Evolutionary conservation across 768 basidiomycete genomes (phyloP).

Genomic region (Mycena polygramma): DNA sequence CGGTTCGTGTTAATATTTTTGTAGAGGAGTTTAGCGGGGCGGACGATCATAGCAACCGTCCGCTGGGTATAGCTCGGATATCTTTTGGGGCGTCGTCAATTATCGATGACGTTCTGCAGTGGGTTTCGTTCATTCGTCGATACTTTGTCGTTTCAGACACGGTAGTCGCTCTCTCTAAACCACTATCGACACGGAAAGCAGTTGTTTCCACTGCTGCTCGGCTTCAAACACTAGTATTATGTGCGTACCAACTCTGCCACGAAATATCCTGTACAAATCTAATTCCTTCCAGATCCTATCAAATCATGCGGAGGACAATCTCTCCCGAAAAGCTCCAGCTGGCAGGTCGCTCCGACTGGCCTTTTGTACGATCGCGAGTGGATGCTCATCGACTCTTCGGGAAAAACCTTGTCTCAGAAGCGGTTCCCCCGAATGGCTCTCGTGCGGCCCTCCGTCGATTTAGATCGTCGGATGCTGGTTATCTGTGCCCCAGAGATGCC

Average conservation of each 20-base stretch:
- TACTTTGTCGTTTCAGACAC: slow-evolving; percentile 39
- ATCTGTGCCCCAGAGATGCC: slow-evolving; percentile 30
- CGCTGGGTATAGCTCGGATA: slow-evolving; percentile 37
- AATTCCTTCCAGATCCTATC: slow-evolving; percentile 33
- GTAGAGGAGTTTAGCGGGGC: slow-evolving; percentile 34
- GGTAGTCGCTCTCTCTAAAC: slow-evolving; percentile 23
- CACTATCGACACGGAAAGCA: background rate
- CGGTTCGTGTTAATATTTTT: background rate
- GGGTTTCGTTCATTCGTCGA: slow-evolving; percentile 36
- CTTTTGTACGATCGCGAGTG: slow-evolving; percentile 39
- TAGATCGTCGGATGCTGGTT: slow-evolving; percentile 19
- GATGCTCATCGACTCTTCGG: slow-evolving; percentile 36
- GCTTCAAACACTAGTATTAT: slow-evolving; percentile 32
- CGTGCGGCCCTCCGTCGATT: slow-evolving; percentile 31
- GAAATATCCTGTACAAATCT: background rate
- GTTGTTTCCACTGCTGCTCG: slow-evolving; percentile 5
- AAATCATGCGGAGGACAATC: slow-evolving; percentile 39
- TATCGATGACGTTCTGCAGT: slow-evolving; percentile 36
- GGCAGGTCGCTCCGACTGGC: slow-evolving; percentile 31
- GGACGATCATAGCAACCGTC: slow-evolving; percentile 2
- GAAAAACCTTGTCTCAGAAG: slow-evolving; percentile 37
- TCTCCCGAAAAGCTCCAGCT: slow-evolving; percentile 24
- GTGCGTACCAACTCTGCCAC: slow-evolving; percentile 11
- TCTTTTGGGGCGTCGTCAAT: slow-evolving; percentile 38
- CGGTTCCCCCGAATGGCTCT: slow-evolving; percentile 37